These are phyloP conservation scores for Avicennia marina DNA, from an alignment of 257 asterid genomes.

Conservation along the genomic window DNA sequence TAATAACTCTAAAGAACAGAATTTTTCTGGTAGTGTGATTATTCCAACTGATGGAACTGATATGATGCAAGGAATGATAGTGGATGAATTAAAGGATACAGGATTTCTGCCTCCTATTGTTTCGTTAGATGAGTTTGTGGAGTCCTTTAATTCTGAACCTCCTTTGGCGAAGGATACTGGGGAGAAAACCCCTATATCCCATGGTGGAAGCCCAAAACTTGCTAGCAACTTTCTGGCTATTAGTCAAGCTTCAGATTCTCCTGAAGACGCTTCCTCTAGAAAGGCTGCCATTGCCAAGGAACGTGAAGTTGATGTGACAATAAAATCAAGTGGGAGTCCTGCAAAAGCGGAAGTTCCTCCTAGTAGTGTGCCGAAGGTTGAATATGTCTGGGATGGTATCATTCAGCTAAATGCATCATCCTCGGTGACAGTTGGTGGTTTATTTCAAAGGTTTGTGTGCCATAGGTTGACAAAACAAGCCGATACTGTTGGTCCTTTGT, in stretches of 20 bases:
- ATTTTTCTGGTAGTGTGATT: constrained; percentile 51
- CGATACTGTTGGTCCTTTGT: background rate
- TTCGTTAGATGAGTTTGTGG: constrained; percentile 93
- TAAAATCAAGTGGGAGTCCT: constrained; percentile 19
- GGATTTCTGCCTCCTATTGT: constrained; percentile 88
- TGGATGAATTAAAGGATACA: constrained; percentile 82
- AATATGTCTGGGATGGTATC: constrained; percentile 67
- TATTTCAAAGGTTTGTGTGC: constrained; percentile 60
- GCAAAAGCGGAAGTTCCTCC: constrained; percentile 24
- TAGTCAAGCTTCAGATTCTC: constrained; percentile 34
- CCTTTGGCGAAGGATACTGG: constrained; percentile 62
- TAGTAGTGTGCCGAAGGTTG: constrained; percentile 24
- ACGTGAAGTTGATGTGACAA: constrained; percentile 12
- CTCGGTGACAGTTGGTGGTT: constrained; percentile 51
- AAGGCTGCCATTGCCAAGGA: constrained; percentile 23
- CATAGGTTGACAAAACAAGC: background rate
- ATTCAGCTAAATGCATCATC: constrained; percentile 67
- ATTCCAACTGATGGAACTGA: constrained; percentile 88
- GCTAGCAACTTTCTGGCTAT: constrained; percentile 23
- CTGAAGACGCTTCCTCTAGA: constrained; percentile 30
- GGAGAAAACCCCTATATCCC: constrained; percentile 18
- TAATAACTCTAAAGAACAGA: constrained; percentile 45
- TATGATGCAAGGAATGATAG: constrained; percentile 94
- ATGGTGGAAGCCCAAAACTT: constrained; percentile 26
- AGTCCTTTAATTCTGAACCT: constrained; percentile 89